Conservation (phyloP, 805 yeast genomes). For the Wickerhamiella sergipiensis region DNA sequence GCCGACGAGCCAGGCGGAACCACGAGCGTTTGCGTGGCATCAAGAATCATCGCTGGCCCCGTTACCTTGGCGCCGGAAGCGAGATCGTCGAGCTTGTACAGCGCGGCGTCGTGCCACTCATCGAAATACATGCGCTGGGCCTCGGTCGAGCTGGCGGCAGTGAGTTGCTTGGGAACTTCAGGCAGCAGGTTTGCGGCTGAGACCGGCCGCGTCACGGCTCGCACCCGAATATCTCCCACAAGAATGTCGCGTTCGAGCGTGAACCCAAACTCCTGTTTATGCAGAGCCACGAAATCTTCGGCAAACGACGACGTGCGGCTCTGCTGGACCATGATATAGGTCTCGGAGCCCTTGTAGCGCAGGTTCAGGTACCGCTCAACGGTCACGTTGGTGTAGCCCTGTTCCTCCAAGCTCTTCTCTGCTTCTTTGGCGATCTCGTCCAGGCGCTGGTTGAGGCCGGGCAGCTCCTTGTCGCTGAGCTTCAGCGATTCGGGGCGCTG, state of each 20-base stretch:
- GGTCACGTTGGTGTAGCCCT: conserved; percentile 39
- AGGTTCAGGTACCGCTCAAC: conserved; percentile 60
- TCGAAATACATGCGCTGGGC: conserved; percentile 45
- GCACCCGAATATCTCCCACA: conserved; percentile 60
- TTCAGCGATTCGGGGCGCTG: conserved; percentile 55
- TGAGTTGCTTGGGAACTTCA: conserved; percentile 7
- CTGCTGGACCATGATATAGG: conserved; percentile 53
- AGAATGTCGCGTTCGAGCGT: conserved; percentile 43
- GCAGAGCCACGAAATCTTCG: conserved; percentile 39
- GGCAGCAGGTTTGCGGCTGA: conserved; percentile 4
- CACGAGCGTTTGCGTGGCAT: conserved; percentile 68
- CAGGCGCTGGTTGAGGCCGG: conserved; percentile 32
- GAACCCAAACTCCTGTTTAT: conserved; percentile 64
- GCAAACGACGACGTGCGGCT: conserved; percentile 6
- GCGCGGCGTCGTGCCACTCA: conserved; percentile 36
- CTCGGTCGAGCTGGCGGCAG: conserved; percentile 13
- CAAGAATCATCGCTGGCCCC: conserved; percentile 72
- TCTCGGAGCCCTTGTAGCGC: conserved; percentile 82
- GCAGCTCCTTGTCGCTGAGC: conserved; percentile 23
- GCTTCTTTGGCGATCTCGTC: conserved; percentile 33
- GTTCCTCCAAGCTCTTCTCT: conserved; percentile 29
- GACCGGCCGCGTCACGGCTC: conserved; percentile 30
- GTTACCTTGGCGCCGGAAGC: conserved; percentile 36
- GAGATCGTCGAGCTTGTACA: conserved; percentile 43
- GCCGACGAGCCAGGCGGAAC: conserved; percentile 52